phyloP scores from a whole-genome alignment of 208 protist species.

The Trypanosoma boissoni region DNA sequence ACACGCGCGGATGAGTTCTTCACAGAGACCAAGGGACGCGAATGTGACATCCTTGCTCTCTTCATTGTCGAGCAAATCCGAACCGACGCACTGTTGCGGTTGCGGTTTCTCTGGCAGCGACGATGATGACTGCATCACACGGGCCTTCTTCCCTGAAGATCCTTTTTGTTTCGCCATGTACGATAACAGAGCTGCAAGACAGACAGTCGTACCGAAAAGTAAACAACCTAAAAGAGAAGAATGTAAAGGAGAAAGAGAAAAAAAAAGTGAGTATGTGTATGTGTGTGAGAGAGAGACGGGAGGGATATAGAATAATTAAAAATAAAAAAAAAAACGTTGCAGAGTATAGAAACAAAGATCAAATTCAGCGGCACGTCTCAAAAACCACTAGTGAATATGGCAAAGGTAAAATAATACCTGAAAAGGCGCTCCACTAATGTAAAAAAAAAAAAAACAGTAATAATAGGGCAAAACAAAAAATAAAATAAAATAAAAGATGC shows the following conservation, averaged over 20 bases:
- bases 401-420: too few species aligned
- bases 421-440: too few species aligned
- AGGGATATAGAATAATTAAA: too few species aligned
- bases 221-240: slow-evolving; percentile 9
- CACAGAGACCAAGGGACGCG: slow-evolving; percentile 87
- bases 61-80: slow-evolving; percentile 86
- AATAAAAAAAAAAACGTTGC: slow-evolving; percentile 22
- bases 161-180: too few species aligned
- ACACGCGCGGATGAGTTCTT: slow-evolving; percentile 90
- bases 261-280: background rate
- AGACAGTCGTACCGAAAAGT: slow-evolving; percentile 11
- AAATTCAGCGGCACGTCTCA: too few species aligned
- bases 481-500: slow-evolving; percentile 2
- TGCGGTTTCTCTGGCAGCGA: too few species aligned
- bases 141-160: too few species aligned
- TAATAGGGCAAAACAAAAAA: background rate
- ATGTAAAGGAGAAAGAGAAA: slow-evolving; percentile 1
- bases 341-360: too few species aligned
- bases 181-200: too few species aligned
- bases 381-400: too few species aligned
- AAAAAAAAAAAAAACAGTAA: too few species aligned
- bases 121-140: background rate
- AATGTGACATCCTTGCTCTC: slow-evolving; percentile 82
- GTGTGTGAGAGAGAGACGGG: too few species aligned
- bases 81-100: slow-evolving; percentile 46